phyloP scores from a whole-genome alignment of 192 early-diverging fungal genomes.

The Entophlyctis helioformis region DNA sequence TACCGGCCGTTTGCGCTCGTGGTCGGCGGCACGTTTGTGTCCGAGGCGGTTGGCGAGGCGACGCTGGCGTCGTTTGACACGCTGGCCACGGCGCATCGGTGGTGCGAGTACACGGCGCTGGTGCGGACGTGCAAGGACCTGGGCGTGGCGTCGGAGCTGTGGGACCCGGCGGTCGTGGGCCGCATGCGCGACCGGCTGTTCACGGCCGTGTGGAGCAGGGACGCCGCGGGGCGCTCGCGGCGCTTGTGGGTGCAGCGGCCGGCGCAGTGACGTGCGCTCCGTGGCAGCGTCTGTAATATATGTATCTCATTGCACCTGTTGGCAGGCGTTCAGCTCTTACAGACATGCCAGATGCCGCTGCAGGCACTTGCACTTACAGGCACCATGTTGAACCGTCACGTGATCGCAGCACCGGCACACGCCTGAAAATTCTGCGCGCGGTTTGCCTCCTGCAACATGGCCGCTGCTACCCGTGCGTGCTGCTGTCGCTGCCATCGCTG shows the following conservation, averaged over 20 bases:
- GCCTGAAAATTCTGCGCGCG: no score
- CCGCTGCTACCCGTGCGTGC: no score
- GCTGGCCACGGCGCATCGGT: background rate
- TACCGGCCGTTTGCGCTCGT: conserved; percentile 8
- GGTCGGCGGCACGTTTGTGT: conserved; percentile 10
- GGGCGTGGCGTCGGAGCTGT: conserved; percentile 19
- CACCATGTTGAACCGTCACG: no score
- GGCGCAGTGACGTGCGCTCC: no score
- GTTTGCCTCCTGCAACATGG: no score
- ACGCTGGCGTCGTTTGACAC: background rate
- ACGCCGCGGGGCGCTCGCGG: background rate
- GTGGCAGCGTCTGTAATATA: no score
- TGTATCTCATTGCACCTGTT: no score
- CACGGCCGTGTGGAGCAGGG: background rate
- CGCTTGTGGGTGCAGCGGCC: background rate
- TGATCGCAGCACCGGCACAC: no score
- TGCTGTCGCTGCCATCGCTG: no score
- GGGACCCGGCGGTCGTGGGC: conserved; percentile 12
- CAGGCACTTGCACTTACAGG: no score
- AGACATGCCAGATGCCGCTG: no score
- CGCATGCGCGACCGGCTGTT: conserved; percentile 5
- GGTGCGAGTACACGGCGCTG: conserved; percentile 12
- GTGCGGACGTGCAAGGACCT: conserved; percentile 19
- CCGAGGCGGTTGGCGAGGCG: conserved; percentile 13
- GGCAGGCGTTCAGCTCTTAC: no score